phyloP scores from a whole-genome alignment of 2,329 filamentous ascomycete species.

The Hypoxylon sp. region DNA sequence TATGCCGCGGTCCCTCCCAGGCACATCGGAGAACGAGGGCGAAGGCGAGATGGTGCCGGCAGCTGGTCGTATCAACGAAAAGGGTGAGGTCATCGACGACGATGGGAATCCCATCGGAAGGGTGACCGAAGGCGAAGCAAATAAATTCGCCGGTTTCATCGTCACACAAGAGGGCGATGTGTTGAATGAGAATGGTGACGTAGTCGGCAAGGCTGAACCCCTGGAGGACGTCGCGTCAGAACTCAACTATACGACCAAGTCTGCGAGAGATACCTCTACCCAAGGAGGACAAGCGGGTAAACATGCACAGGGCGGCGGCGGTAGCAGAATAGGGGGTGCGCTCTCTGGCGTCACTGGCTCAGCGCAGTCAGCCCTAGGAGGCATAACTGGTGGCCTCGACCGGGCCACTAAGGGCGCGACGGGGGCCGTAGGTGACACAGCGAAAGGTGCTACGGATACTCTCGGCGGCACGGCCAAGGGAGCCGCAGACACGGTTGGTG shows the following conservation, averaged over 20 bases:
- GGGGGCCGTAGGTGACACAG: conserved; percentile 39
- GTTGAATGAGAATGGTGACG: conserved; percentile 51
- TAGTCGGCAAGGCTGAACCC: conserved; percentile 55
- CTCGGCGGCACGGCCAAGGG: conserved; percentile 7
- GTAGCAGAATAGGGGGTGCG: conserved; percentile 39
- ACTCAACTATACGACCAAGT: conserved; percentile 53
- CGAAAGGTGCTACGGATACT: conserved; percentile 41
- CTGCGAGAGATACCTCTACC: conserved; percentile 37
- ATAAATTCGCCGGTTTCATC: conserved; percentile 53
- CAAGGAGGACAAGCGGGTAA: conserved; percentile 21
- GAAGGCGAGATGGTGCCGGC: conserved; percentile 56
- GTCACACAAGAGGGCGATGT: conserved; percentile 57
- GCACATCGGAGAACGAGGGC: conserved; percentile 49
- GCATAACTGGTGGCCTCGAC: conserved; percentile 47
- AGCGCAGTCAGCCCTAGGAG: conserved; percentile 43
- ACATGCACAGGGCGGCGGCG: conserved; percentile 16
- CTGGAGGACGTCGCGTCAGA: conserved; percentile 53
- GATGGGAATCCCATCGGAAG: conserved; percentile 65
- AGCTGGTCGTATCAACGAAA: conserved; percentile 63
- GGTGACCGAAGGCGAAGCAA: conserved; percentile 53
- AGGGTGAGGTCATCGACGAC: conserved; percentile 70
- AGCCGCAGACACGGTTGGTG: conserved; percentile 37
- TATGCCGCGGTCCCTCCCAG: conserved; percentile 51
- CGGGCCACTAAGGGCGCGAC: conserved; percentile 44
- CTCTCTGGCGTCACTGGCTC: conserved; percentile 48